phyloP scores from a whole-genome alignment of 176 grass and related monocot species.

The Poa annua region DNA sequence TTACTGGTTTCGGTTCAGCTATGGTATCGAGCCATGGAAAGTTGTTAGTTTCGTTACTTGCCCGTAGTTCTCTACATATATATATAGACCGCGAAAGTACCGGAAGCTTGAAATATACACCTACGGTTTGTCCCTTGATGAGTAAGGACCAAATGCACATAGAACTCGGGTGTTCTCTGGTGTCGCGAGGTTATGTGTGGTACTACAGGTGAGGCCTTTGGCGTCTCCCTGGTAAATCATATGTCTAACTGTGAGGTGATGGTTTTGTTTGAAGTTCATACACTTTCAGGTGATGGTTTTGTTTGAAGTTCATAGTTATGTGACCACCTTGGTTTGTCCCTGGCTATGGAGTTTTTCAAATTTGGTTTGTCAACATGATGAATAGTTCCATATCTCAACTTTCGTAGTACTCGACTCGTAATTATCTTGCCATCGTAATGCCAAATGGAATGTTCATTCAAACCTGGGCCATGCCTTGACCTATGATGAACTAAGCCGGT shows the following conservation, averaged over 20 bases:
- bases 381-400: neutral
- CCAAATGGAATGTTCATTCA: neutral
- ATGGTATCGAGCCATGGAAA: slow-evolving; percentile 43
- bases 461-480: neutral
- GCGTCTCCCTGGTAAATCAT: slow-evolving; percentile 2
- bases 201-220: neutral
- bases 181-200: slow-evolving; percentile 1
- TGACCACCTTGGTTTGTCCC: neutral
- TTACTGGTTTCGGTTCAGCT: slow-evolving; percentile 35
- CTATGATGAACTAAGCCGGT: neutral
- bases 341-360: neutral
- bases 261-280: slow-evolving; percentile 31
- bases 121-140: slow-evolving; percentile 41
- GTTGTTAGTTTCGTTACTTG: slow-evolving; percentile 52
- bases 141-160: slow-evolving; percentile 45
- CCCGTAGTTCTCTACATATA: slow-evolving; percentile 30
- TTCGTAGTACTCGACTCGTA: neutral
- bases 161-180: neutral
- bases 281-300: slow-evolving; percentile 14
- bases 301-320: slow-evolving; percentile 5
- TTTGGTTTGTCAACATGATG: neutral
- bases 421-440: neutral
- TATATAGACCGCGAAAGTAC: slow-evolving; percentile 32
- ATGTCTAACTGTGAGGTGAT: neutral
- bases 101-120: slow-evolving; percentile 47